Percentiles rank a stretch among this genome's conserved stretches.
phyloP scores from a whole-genome alignment of 1,284 basidiomycete genomes.

The Neolentinus lepideus region DNA sequence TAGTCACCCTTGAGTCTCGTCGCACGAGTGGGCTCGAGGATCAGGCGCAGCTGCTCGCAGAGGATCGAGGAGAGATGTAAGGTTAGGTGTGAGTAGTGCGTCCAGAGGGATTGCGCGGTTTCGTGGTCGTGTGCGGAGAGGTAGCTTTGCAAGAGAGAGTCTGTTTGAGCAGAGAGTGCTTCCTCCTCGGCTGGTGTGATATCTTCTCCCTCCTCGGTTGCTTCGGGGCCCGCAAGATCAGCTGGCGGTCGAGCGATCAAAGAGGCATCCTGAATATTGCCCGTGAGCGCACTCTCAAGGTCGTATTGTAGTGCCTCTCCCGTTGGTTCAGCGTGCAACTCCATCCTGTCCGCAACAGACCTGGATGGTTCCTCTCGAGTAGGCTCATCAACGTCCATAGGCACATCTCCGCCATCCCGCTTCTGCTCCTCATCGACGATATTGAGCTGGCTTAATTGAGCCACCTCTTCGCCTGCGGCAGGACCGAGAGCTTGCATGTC shows the following conservation, averaged over 20 bases:
- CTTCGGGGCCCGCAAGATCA: background rate
- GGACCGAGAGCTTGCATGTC: slow-evolving; percentile 90
- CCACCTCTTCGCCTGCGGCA: slow-evolving; percentile 76
- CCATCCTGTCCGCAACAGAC: slow-evolving; percentile 9
- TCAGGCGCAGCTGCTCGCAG: slow-evolving; percentile 95
- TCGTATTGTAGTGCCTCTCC: slow-evolving; percentile 25
- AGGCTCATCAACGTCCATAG: slow-evolving; percentile 42
- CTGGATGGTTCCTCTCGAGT: slow-evolving; percentile 21
- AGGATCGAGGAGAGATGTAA: slow-evolving; percentile 87
- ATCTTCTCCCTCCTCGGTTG: slow-evolving; percentile 23
- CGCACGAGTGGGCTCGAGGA: slow-evolving; percentile 92
- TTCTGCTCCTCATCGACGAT: slow-evolving; percentile 58
- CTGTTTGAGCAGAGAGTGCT: slow-evolving; percentile 43
- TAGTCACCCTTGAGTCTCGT: slow-evolving; percentile 97
- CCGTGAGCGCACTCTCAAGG: slow-evolving; percentile 42
- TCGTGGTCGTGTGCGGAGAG: slow-evolving; percentile 38
- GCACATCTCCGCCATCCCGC: slow-evolving; percentile 20
- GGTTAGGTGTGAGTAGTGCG: slow-evolving; percentile 85
- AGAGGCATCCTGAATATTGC: slow-evolving; percentile 16
- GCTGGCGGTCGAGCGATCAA: background rate
- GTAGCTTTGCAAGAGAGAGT: slow-evolving; percentile 47
- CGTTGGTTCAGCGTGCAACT: slow-evolving; percentile 25
- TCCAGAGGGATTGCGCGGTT: slow-evolving; percentile 78
- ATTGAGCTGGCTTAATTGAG: slow-evolving; percentile 76
- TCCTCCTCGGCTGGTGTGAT: slow-evolving; percentile 21